Evolutionary conservation across 805 yeast genomes (phyloP), one percentile per base, ranked within the genome.

Genomic region (Ogataea saltuana): DNA sequence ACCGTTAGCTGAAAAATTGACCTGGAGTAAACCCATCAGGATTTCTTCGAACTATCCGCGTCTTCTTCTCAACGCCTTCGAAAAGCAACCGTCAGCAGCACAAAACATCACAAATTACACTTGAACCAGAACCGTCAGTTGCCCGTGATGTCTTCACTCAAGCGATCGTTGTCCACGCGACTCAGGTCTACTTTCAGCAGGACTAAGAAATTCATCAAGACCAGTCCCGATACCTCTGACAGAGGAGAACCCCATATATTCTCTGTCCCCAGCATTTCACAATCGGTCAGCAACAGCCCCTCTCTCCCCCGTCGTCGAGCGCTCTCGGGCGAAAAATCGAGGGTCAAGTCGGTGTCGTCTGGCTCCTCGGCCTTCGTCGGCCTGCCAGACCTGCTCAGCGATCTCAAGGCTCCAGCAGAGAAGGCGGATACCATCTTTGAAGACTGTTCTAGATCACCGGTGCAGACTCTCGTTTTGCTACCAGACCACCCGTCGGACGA

Each of bases 401-500:
- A n/a, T n/a, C n/a, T n/a, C n/a, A n/a, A n/a, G n/a, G n/a, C n/a
- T n/a, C n/a, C n/a, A n/a, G n/a, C n/a, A n/a, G n/a, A n/a, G n/a
- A n/a, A n/a, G n/a, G n/a, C n/a, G n/a, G n/a, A n/a, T n/a, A n/a
- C n/a, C n/a, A n/a, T n/a, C n/a, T n/a, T n/a, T n/a, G n/a, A n/a
- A n/a, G n/a, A n/a, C n/a, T n/a, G n/a, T n/a, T n/a, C n/a, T n/a
- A n/a, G n/a, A n/a, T n/a, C n/a, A n/a, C n/a, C n/a, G n/a, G n/a
- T n/a, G n/a, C n/a, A n/a, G n/a, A n/a, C n/a, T n/a, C n/a, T 59
- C 27, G 39, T 62, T 3, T 39, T 62, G 19, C 45, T 62, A 11
- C 67, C 67, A 7, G 44, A 33, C 6, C 55, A 54, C 17, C 61
- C 64, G 3, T 45, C 47, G 4, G 64, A 61, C 34, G 56, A 57